A percentile compares a stretch with the other conserved stretches of the same genome.
Conservation (phyloP, 139 green algal species). For the Picochlorum costavermella region DNA sequence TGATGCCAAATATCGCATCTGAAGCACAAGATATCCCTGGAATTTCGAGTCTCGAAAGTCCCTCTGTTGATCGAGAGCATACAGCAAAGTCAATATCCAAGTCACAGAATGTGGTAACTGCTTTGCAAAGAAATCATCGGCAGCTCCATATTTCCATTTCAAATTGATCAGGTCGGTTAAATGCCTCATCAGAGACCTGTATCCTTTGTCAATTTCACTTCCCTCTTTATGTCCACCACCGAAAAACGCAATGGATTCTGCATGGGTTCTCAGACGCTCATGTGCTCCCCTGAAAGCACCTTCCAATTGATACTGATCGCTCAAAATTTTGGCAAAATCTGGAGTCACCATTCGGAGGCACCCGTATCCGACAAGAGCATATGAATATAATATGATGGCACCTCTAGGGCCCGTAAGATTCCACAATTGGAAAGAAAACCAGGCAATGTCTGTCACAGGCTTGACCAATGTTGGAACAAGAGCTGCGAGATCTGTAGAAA, state of each 20-base stretch:
- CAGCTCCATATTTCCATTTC: constrained; percentile 52
- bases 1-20: constrained; percentile 67
- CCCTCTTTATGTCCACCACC: constrained; percentile 46
- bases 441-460: constrained; percentile 59
- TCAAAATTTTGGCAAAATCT: constrained; percentile 45
- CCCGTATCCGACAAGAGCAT: constrained; percentile 48
- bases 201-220: constrained; percentile 24
- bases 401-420: constrained; percentile 48
- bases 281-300: constrained; percentile 46
- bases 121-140: constrained; percentile 75
- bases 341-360: constrained; percentile 46
- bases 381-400: constrained; percentile 57
- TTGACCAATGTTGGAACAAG: constrained; percentile 67
- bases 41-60: constrained; percentile 16
- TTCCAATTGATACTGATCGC: constrained; percentile 41
- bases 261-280: constrained; percentile 42
- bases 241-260: constrained; percentile 62
- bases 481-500: constrained; percentile 51
- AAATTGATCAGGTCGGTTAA: constrained; percentile 20
- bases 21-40: constrained; percentile 53
- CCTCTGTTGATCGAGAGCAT: constrained; percentile 43
- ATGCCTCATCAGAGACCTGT: constrained; percentile 33
- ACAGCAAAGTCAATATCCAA: constrained; percentile 67
- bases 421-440: constrained; percentile 54
- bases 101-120: constrained; percentile 74